phyloP scores from a whole-genome alignment of 1,139 yeast genomes.

The Candida tetrigidarum region DNA sequence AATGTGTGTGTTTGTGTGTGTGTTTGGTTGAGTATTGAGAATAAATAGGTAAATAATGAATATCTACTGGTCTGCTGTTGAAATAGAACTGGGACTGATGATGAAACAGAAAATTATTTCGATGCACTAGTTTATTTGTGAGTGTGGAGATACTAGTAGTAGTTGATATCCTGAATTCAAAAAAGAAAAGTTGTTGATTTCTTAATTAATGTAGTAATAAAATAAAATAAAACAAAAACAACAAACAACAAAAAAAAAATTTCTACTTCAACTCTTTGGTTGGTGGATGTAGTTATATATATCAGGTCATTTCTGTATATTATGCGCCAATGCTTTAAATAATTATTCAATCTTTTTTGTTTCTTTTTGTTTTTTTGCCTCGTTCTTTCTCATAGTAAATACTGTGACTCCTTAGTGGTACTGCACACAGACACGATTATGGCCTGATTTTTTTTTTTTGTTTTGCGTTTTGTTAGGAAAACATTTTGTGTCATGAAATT shows the following conservation, averaged over 20 bases:
- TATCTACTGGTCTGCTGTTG: background rate
- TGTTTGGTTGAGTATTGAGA: background rate
- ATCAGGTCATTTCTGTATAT: slow-evolving; percentile 9
- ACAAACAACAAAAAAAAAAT: no score
- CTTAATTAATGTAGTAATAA: slow-evolving; percentile 3
- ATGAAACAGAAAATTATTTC: background rate
- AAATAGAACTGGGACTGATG: background rate
- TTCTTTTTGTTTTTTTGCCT: background rate
- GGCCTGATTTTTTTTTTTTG: slow-evolving; percentile 9
- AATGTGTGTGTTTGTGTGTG: background rate
- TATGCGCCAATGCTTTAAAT: no score
- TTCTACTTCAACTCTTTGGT: background rate
- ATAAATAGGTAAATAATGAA: background rate
- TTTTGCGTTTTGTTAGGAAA: background rate
- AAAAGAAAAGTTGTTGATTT: slow-evolving; percentile 4
- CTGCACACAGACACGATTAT: slow-evolving; percentile 1
- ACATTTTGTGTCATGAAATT: no score
- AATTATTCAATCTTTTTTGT: background rate
- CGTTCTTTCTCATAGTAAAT: no score
- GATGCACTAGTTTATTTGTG: no score
- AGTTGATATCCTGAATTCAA: background rate
- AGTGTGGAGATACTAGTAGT: no score
- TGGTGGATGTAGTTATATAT: background rate
- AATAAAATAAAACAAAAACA: no score
- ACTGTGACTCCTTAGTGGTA: background rate